A percentile compares a stretch with the other conserved stretches of the same genome.
These are phyloP conservation scores for Jimgerdemannia lactiflua DNA, from an alignment of 192 early-diverging fungal genomes.

Conservation along the genomic window DNA sequence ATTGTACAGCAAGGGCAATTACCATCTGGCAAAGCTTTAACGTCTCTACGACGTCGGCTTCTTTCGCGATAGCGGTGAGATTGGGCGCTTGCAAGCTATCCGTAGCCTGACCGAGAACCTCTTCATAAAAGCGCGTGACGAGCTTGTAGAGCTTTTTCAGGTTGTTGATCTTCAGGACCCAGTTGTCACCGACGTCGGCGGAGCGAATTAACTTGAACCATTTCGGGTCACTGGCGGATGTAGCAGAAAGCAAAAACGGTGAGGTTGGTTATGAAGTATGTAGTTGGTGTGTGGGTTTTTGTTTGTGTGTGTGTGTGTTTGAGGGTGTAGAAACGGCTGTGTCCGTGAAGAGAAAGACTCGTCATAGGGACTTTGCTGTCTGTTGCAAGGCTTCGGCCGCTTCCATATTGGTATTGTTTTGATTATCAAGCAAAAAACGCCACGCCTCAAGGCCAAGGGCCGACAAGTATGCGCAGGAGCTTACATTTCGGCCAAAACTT, in stretches of 20 bases:
- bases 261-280: too few species aligned
- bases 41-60: constrained; percentile 66
- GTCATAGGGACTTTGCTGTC: too few species aligned
- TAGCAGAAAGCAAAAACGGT: constrained; percentile 5
- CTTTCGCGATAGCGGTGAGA: constrained; percentile 82
- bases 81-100: constrained; percentile 64
- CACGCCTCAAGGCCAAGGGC: too few species aligned
- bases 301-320: background rate
- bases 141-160: constrained; percentile 90
- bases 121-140: constrained; percentile 82
- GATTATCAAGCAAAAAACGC: too few species aligned
- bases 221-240: constrained; percentile 66
- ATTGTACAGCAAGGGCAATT: constrained; percentile 84
- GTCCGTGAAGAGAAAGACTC: background rate
- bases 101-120: constrained; percentile 69
- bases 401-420: too few species aligned
- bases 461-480: constrained; percentile 14
- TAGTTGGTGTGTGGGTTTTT: background rate
- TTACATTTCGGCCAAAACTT: constrained; percentile 85
- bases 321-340: constrained; percentile 1
- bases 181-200: constrained; percentile 82
- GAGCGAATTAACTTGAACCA: constrained; percentile 86
- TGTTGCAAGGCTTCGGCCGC: too few species aligned
- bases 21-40: constrained; percentile 82
- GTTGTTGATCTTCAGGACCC: constrained; percentile 93